These are phyloP conservation scores for Gentiana dahurica DNA, from an alignment of 257 asterid genomes.

Conservation along the genomic window DNA sequence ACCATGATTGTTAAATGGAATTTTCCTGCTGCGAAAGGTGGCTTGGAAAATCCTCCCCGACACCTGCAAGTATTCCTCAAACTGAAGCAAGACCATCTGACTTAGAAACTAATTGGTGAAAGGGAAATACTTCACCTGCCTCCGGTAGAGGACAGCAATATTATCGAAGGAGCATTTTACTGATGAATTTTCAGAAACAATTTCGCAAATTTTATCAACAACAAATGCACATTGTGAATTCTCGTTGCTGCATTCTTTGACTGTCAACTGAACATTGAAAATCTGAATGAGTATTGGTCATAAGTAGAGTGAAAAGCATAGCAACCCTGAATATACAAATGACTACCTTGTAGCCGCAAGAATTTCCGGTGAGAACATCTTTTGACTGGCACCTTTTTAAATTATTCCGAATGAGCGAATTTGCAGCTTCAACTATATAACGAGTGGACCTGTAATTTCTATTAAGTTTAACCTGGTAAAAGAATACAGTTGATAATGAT, in stretches of 20 bases:
- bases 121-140: conserved; percentile 67
- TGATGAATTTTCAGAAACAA: conserved; percentile 57
- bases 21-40: conserved; percentile 76
- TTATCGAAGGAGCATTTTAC: conserved; percentile 51
- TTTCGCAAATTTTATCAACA: conserved; percentile 82
- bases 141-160: conserved; percentile 82
- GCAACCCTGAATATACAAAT: background rate
- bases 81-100: conserved; percentile 8
- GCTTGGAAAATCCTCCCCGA: conserved; percentile 85
- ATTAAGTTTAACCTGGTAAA: conserved; percentile 64
- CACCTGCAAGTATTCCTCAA: conserved; percentile 36
- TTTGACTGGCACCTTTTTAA: conserved; percentile 53
- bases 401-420: conserved; percentile 72
- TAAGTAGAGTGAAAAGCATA: background rate
- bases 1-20: conserved; percentile 88
- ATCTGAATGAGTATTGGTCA: too few species aligned
- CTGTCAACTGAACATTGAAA: conserved; percentile 45
- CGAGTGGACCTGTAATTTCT: conserved; percentile 89
- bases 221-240: conserved; percentile 88
- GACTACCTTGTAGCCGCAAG: conserved; percentile 79
- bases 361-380: conserved; percentile 65
- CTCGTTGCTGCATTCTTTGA: conserved; percentile 89
- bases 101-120: conserved; percentile 9
- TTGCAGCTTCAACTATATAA: conserved; percentile 90
- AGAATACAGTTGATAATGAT: conserved; percentile 11